These are phyloP conservation scores for Phytophthora ohioensis DNA, from an alignment of 352 stramenopile species.

Conservation along the genomic window DNA sequence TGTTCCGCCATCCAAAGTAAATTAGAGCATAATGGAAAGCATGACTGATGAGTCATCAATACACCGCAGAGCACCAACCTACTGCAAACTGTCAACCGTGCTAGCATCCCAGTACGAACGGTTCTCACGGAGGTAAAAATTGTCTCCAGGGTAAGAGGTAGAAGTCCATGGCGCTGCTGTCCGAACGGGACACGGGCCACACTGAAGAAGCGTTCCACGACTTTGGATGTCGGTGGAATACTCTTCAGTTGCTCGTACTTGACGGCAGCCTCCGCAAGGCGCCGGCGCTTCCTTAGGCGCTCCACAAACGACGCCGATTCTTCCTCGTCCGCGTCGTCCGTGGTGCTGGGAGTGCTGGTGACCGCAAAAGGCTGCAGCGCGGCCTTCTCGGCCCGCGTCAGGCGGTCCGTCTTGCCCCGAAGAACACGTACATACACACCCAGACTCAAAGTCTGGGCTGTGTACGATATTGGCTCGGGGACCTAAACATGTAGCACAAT, in stretches of 20 bases:
- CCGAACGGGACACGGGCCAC: slow-evolving; percentile 1
- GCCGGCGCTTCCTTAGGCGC: neutral
- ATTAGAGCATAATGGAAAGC: no score
- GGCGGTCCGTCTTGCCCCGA: neutral
- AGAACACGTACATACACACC: slow-evolving; percentile 11
- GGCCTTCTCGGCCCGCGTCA: slow-evolving; percentile 3
- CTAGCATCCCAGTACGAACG: no score
- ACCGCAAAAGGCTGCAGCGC: neutral
- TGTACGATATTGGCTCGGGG: slow-evolving; percentile 10
- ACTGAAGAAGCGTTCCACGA: slow-evolving; percentile 12
- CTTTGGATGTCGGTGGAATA: slow-evolving; percentile 1
- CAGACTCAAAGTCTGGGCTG: slow-evolving; percentile 13
- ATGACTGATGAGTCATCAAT: no score
- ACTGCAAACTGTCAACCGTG: no score
- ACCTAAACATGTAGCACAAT: neutral
- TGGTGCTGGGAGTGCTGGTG: neutral
- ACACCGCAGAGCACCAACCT: no score
- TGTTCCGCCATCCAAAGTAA: no score
- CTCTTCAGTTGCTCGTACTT: slow-evolving; percentile 12
- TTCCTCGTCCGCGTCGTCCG: neutral
- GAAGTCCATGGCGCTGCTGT: slow-evolving; percentile 7
- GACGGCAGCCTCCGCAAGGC: neutral
- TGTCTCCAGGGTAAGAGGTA: neutral
- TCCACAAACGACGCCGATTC: neutral
- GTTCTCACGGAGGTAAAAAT: no score